Base-by-base conservation (phyloP, 202 grass and related monocot species). In the Panicum virgatum region DNA sequence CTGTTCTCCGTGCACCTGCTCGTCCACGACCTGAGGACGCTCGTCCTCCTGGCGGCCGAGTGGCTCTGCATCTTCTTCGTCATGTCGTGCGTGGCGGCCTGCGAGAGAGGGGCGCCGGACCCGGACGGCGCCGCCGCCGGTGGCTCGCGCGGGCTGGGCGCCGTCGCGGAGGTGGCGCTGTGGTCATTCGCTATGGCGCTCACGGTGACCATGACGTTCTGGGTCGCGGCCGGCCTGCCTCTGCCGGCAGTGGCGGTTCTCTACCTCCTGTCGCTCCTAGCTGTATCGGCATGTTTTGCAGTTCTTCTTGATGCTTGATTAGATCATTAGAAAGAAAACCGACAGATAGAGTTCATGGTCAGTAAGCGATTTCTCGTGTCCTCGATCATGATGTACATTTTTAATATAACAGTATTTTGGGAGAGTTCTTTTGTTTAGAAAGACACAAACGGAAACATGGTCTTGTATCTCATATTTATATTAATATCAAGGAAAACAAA, bases 171-270 rank as follows among this genome's bases (percentile, higher is more conserved):
- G 37, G 80, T 82, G 44, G 80, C 80, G 40, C 19, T 82, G 54
- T 82, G 80, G 80, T 72, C 68, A 2, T 82, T 82, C 16, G 58
- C 80, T 9, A 73, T 82, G 80, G 80, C 80, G 56, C 80, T 82
- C 56, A 82, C 80, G 80, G 80, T 82, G 56, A 82, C 80, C 56
- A 82, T 82, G 80, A 82, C 80, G 66, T 82, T 61, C 43, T 82
- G 80, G 80, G 80, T 62, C 10, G 57, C 80, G 15, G 39, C 80
- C 8, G 69, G 68, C 20, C 22, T 82, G 57, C 43, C 80, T 0
- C 30, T 82, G 14, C 68, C 80, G n/a, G 57, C 44, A 15, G 69
- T 53, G 27, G 69, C n/a, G 5, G 30, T 34, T 3, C 69, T 82
- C 40, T 73, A 82, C 69, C 62, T 73, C 57, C 57, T 82, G 4